These are phyloP conservation scores for Moringa oleifera DNA, from an alignment of 345 rosid genomes.

Conservation along the genomic window DNA sequence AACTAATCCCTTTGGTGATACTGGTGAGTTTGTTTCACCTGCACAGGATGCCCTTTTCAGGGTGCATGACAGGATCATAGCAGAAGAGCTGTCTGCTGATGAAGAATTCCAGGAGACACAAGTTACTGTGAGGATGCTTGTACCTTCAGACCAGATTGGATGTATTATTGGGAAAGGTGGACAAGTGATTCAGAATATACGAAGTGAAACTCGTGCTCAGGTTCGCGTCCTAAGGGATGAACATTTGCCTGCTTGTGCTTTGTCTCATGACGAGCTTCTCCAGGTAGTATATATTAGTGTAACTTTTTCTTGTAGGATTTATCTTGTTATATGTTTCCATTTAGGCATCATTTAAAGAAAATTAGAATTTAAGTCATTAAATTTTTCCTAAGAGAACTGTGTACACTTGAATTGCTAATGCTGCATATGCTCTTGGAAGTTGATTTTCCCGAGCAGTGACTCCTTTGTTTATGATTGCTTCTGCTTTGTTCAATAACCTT, in stretches of 20 bases:
- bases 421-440: too few species aligned
- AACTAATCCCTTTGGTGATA: conserved; percentile 62
- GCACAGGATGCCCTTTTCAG: conserved; percentile 91
- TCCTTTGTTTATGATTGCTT: too few species aligned
- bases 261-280: conserved; percentile 84
- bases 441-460: too few species aligned
- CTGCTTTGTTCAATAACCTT: too few species aligned
- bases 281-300: conserved; percentile 40
- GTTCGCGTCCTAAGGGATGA: conserved; percentile 88
- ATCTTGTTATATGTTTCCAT: too few species aligned
- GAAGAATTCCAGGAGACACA: conserved; percentile 54
- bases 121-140: conserved; percentile 74
- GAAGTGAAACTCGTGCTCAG: conserved; percentile 85
- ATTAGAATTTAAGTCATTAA: too few species aligned
- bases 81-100: conserved; percentile 60
- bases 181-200: conserved; percentile 76
- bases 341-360: too few species aligned
- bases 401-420: too few species aligned
- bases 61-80: conserved; percentile 79
- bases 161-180: conserved; percentile 97
- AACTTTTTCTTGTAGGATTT: too few species aligned
- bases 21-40: conserved; percentile 51
- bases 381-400: too few species aligned
- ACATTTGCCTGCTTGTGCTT: conserved; percentile 80
- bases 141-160: conserved; percentile 99